Percentiles rank a stretch among this genome's conserved stretches.
These are phyloP conservation scores for Crataegus laevigata DNA, from an alignment of 306 rosid species.

Conservation along the genomic window DNA sequence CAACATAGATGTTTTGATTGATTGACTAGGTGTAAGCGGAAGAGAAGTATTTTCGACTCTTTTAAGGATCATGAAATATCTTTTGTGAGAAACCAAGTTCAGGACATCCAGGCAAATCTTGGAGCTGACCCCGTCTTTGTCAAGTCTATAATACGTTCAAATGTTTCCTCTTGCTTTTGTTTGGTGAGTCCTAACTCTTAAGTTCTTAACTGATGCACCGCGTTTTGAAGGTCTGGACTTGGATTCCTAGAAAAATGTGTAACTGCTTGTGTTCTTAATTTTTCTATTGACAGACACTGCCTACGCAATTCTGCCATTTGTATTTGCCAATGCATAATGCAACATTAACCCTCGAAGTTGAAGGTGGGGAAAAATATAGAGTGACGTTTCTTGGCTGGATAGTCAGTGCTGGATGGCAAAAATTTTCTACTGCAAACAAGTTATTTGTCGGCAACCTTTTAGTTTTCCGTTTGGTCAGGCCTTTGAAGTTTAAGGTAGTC, in stretches of 20 bases:
- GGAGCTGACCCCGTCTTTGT: conserved; percentile 18
- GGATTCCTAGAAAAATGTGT: neutral
- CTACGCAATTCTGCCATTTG: conserved; percentile 15
- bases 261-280: neutral
- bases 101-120: conserved; percentile 21
- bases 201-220: neutral
- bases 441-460: conserved; percentile 10
- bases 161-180: conserved; percentile 16
- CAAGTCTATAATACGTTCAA: conserved; percentile 21
- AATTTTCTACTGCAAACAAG: conserved; percentile 6
- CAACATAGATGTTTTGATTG: neutral
- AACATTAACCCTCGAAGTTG: conserved; percentile 15
- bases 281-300: conserved; percentile 12
- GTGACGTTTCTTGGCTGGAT: neutral
- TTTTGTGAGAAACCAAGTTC: conserved; percentile 4
- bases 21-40: neutral
- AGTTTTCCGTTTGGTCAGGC: conserved; percentile 19
- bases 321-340: conserved; percentile 17
- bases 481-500: conserved; percentile 18
- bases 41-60: neutral
- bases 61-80: neutral
- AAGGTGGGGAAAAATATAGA: conserved; percentile 13
- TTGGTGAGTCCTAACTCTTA: conserved; percentile 10
- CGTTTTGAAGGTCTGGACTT: neutral
- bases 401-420: conserved; percentile 24